These are phyloP conservation scores for Catharanthus roseus DNA, from an alignment of 257 asterid species.

Conservation along the genomic window DNA sequence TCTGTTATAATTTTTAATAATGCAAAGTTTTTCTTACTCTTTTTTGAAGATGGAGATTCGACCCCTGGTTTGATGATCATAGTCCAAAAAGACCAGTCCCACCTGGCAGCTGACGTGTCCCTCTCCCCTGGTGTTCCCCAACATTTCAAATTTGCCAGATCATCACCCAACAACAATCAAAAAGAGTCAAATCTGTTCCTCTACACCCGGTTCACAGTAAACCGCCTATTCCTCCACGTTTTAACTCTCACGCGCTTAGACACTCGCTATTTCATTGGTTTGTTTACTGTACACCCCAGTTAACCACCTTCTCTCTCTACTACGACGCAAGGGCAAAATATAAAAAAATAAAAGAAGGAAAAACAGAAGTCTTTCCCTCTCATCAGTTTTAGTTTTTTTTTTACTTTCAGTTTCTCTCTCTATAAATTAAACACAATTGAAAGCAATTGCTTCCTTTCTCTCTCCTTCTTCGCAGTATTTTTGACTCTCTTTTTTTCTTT, in stretches of 20 bases:
- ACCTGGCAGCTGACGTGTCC: slow-evolving; percentile 24
- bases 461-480: slow-evolving; percentile 3
- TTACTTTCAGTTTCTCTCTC: slow-evolving; percentile 7
- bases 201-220: not conserved
- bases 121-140: not conserved
- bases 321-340: not conserved
- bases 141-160: slow-evolving; percentile 10
- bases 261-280: slow-evolving; percentile 2
- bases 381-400: not conserved
- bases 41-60: too few species aligned
- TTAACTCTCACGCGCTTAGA: not conserved
- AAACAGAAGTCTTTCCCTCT: not conserved
- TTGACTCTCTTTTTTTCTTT: slow-evolving; percentile 6
- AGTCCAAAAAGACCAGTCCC: not conserved
- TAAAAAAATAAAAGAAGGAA: slow-evolving; percentile 2
- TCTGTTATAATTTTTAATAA: too few species aligned
- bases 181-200: slow-evolving; percentile 3
- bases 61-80: too few species aligned
- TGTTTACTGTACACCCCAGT: not conserved
- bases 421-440: not conserved
- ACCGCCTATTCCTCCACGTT: not conserved
- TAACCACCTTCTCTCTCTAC: slow-evolving; percentile 1
- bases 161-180: slow-evolving; percentile 5
- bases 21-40: too few species aligned
- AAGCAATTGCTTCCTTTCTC: not conserved